Evolutionary conservation across 2,329 filamentous ascomycete genomes (phyloP).

Genomic region (Arthrobotrys entomopaga): DNA sequence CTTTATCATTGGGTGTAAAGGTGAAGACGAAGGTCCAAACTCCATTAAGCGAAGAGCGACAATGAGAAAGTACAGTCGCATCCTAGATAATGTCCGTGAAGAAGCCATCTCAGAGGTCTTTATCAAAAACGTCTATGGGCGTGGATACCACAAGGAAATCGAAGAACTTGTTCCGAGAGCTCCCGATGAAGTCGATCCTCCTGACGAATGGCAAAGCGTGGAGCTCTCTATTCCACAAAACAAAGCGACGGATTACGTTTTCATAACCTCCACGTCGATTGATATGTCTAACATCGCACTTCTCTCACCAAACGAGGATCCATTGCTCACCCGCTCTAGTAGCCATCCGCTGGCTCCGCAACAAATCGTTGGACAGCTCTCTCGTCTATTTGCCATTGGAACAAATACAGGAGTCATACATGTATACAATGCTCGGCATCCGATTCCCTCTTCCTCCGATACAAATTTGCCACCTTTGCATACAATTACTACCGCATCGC

Average conservation of each 20-base stretch:
- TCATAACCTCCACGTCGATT: slow-evolving; percentile 77
- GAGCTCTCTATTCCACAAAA: slow-evolving; percentile 38
- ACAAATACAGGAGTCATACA: slow-evolving; percentile 80
- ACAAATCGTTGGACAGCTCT: slow-evolving; percentile 85
- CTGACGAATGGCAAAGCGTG: slow-evolving; percentile 28
- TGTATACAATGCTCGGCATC: slow-evolving; percentile 84
- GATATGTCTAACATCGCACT: slow-evolving; percentile 79
- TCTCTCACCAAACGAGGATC: slow-evolving; percentile 80
- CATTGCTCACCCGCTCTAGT: slow-evolving; percentile 66
- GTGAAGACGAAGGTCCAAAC: slow-evolving; percentile 30
- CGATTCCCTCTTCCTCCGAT: slow-evolving; percentile 66
- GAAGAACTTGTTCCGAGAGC: slow-evolving; percentile 43
- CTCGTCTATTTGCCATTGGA: slow-evolving; percentile 81
- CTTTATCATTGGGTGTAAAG: slow-evolving; percentile 40
- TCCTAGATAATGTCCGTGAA: slow-evolving; percentile 44
- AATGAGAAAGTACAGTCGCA: slow-evolving; percentile 32
- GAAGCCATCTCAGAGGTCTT: slow-evolving; percentile 48
- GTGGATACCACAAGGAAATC: slow-evolving; percentile 36
- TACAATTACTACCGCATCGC: slow-evolving; percentile 88
- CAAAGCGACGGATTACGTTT: slow-evolving; percentile 63
- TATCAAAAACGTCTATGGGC: slow-evolving; percentile 45
- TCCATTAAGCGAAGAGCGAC: slow-evolving; percentile 30
- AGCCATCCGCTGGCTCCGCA: slow-evolving; percentile 60
- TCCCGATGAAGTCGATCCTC: slow-evolving; percentile 34
- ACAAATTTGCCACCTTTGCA: slow-evolving; percentile 73